Base-by-base conservation (phyloP, 192 early-diverging fungal species). In the Podila minutissima region DNA sequence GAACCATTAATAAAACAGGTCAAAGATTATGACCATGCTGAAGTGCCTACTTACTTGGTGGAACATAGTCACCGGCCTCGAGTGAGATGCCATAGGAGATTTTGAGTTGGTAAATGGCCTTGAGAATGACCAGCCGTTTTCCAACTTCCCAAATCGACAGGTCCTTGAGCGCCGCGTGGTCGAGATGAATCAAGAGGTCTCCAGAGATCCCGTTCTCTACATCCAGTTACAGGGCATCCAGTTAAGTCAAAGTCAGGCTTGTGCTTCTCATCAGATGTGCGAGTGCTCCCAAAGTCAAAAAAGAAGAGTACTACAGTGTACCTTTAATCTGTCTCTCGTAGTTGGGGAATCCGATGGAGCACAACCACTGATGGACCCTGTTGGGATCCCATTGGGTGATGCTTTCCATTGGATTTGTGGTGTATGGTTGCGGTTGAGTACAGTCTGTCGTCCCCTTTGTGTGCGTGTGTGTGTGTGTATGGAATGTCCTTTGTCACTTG, bases 121-220 rank as follows among this genome's bases (percentile, higher is more conserved):
- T 95, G 51, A 99, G 88, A n/a, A 99, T 88, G n/a, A 90, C 85
- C 28, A 98, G 86, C 31, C 97, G 86, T 55, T 95, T 92, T 3
- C 97, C 97, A 19, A 98, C 90, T 3, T 95, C 93, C 58, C 84
- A 86, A 55, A 99, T 89, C 7, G 91, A 92, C 61, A 99, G 82
- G 71, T 97, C 96, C 82, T 93, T 94, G 66, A 99, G 86, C 38
- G 97, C 89, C 57, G 93, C 94, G 83, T 98, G 96, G 84, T 97
- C 95, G 22, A 97, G 91, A 75, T 94, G 90, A 38, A 95, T 83
- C 6, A 99, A 88, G 8, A 96, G 85, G 58, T 96, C 95, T 62
- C 97, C 97, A 29, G 92, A 93, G 70, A 99, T 96, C 24, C 89
- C 89, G 82, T 98, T 92, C 63, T 97, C 97, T 95, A 69, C 11